Conservation (phyloP, 2,329 filamentous ascomycete species). For the Apiospora koreana region DNA sequence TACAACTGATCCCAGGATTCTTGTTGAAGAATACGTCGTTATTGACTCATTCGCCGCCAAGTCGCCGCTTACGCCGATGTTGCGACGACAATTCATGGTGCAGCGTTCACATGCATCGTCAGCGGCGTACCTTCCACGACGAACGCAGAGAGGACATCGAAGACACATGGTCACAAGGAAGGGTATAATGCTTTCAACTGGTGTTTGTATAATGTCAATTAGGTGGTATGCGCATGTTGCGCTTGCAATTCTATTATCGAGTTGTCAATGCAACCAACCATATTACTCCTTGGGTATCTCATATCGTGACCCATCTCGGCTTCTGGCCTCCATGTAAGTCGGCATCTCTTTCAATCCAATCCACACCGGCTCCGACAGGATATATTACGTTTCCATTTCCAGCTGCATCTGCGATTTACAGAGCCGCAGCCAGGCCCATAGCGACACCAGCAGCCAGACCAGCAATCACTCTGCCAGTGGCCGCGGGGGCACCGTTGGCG, state of each 20-base stretch:
- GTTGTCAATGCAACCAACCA: not conserved
- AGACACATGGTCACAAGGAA: not conserved
- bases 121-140: not conserved
- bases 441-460: slow-evolving; percentile 16
- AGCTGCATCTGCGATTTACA: not conserved
- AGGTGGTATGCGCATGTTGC: not conserved
- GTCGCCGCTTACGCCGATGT: not conserved
- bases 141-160: not conserved
- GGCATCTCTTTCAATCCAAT: not conserved
- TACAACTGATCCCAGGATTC: too few species aligned
- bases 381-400: not conserved
- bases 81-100: too few species aligned
- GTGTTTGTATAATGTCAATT: not conserved
- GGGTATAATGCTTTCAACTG: not conserved
- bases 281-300: not conserved
- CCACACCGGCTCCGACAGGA: not conserved
- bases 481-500: not conserved
- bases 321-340: not conserved
- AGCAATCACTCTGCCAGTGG: slow-evolving; percentile 12
- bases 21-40: too few species aligned
- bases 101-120: not conserved
- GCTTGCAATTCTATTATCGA: not conserved
- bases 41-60: not conserved
- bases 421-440: slow-evolving; percentile 12
- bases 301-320: not conserved